Evolutionary conservation across 805 yeast genomes (phyloP).

Genomic region (Saccharomyces eubayanus): DNA sequence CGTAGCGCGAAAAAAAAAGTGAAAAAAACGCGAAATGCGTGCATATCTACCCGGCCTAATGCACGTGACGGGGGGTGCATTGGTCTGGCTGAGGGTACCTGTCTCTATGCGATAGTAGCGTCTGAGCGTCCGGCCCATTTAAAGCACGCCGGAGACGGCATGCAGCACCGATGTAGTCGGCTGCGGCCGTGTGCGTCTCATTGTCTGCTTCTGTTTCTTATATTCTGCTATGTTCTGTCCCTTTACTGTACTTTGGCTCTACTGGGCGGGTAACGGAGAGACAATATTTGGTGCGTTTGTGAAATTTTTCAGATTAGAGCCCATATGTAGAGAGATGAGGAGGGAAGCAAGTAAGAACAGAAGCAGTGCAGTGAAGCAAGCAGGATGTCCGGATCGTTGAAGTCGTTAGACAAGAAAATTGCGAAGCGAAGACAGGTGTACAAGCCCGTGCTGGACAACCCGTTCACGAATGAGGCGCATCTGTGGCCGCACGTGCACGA

Average conservation of each 20-base stretch:
- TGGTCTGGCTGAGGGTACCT: background rate
- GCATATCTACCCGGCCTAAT: background rate
- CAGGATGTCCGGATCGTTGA: conserved; percentile 32
- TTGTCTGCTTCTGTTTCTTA: background rate
- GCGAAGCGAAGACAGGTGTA: conserved; percentile 44
- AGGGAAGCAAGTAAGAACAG: background rate
- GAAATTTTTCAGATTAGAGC: background rate
- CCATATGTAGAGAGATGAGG: background rate
- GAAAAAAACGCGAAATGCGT: background rate
- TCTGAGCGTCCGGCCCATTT: background rate
- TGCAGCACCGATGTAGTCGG: background rate
- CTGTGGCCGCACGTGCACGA: conserved; percentile 35
- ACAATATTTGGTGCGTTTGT: background rate
- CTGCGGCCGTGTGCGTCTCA: background rate
- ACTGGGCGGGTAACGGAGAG: background rate
- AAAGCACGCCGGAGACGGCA: background rate
- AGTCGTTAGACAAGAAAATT: conserved; percentile 37
- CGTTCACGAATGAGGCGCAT: conserved; percentile 44
- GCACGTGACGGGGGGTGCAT: background rate
- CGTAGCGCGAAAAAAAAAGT: background rate
- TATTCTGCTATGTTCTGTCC: background rate
- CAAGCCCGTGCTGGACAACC: conserved; percentile 58
- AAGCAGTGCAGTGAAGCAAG: background rate
- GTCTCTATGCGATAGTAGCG: background rate
- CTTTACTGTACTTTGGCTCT: background rate